Conservation (phyloP, 148 eudicot species). For the Salicornia ramosissima region DNA sequence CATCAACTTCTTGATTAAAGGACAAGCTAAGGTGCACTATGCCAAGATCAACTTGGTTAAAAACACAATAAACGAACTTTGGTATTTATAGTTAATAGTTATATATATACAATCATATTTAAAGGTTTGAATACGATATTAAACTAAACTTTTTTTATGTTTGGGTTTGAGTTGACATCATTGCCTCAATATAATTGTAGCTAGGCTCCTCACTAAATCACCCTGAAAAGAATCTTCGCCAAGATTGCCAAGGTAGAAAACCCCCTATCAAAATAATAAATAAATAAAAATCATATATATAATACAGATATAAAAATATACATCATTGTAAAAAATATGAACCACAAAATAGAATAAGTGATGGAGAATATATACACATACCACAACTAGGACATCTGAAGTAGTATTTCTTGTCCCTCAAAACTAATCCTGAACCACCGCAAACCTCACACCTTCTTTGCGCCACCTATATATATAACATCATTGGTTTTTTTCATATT, state of each 20-base stretch:
- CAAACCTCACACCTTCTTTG: slow-evolving; percentile 64
- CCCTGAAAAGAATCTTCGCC: slow-evolving; percentile 86
- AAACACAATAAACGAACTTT: too few species aligned
- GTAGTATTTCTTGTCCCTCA: slow-evolving; percentile 70
- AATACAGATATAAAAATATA: background rate
- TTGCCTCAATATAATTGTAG: too few species aligned
- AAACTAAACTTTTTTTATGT: too few species aligned
- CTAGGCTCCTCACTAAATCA: slow-evolving; percentile 14
- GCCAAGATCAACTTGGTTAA: too few species aligned
- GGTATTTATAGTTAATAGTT: too few species aligned
- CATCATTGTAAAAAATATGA: background rate
- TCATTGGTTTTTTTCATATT: background rate
- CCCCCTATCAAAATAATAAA: slow-evolving; percentile 49
- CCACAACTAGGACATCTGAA: slow-evolving; percentile 80
- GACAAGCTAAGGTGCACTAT: too few species aligned
- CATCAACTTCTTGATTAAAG: too few species aligned
- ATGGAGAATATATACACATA: slow-evolving; percentile 21
- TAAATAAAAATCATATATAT: background rate
- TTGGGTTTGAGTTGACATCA: too few species aligned
- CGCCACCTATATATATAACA: slow-evolving; percentile 37
- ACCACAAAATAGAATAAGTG: background rate
- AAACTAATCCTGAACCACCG: slow-evolving; percentile 79
- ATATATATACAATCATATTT: too few species aligned
- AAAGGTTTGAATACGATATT: too few species aligned
- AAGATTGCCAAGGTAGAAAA: slow-evolving; percentile 95